phyloP scores from a whole-genome alignment of 257 asterid genomes.

The Hygrophila difformis region DNA sequence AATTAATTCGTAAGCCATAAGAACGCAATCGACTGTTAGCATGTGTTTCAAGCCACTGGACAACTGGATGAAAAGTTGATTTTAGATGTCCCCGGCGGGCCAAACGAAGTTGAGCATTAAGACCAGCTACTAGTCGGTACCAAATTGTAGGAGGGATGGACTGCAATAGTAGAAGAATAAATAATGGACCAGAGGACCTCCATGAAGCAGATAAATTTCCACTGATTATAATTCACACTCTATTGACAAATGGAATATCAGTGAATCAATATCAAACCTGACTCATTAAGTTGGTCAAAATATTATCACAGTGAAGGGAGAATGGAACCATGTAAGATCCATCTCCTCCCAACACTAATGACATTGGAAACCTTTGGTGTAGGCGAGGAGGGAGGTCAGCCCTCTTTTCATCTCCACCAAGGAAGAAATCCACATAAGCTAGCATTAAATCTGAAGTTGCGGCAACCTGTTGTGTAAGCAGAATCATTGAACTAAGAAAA shows the following conservation, averaged over 20 bases:
- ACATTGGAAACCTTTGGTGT: slow-evolving; percentile 73
- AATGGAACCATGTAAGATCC: slow-evolving; percentile 93
- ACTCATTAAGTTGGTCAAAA: slow-evolving; percentile 69
- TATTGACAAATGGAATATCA: slow-evolving; percentile 11
- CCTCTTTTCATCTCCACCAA: slow-evolving; percentile 91
- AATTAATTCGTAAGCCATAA: slow-evolving; percentile 51
- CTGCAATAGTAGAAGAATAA: slow-evolving; percentile 34
- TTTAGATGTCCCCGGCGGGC: slow-evolving; percentile 69
- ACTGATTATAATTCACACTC: slow-evolving; percentile 6
- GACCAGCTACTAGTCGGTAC: slow-evolving; percentile 86
- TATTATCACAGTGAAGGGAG: slow-evolving; percentile 67
- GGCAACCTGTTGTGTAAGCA: slow-evolving; percentile 50
- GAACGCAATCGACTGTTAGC: slow-evolving; percentile 50
- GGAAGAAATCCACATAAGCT: slow-evolving; percentile 82
- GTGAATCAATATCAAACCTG: slow-evolving; percentile 42
- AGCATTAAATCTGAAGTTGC: slow-evolving; percentile 84
- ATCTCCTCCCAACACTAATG: slow-evolving; percentile 79
- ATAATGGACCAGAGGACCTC: slow-evolving; percentile 11
- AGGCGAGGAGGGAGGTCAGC: slow-evolving; percentile 81
- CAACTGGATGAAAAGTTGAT: slow-evolving; percentile 54
- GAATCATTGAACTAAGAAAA: slow-evolving; percentile 14
- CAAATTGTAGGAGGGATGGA: slow-evolving; percentile 81
- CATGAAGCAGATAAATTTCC: slow-evolving; percentile 9
- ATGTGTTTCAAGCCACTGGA: slow-evolving; percentile 79
- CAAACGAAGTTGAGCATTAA: slow-evolving; percentile 83